phyloP scores from a whole-genome alignment of 2,329 filamentous ascomycete genomes.

The Elsinoe necatrix region DNA sequence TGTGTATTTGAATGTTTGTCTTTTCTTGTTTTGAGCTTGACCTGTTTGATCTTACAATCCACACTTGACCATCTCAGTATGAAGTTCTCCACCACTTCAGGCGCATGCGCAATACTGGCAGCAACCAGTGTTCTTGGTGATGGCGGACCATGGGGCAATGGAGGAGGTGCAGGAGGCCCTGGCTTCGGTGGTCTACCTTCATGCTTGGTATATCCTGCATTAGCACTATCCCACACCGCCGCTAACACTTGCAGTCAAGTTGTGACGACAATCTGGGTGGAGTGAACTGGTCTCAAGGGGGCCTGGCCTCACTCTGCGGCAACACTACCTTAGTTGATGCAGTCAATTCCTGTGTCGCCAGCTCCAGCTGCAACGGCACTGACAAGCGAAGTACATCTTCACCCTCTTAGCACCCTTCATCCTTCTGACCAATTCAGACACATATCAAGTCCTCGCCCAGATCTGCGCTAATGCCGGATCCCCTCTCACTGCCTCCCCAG shows the following conservation, averaged over 20 bases:
- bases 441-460: constrained; percentile 24
- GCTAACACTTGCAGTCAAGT: background rate
- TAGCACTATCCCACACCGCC: background rate
- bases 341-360: constrained; percentile 22
- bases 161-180: background rate
- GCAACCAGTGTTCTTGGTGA: background rate
- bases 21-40: background rate
- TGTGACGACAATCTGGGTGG: background rate
- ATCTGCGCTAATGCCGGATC: constrained; percentile 25
- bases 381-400: constrained; percentile 20
- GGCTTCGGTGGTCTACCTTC: background rate
- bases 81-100: background rate
- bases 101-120: background rate
- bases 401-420: background rate
- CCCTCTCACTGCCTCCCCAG: constrained; percentile 21
- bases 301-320: constrained; percentile 19
- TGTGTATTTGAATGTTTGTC: background rate
- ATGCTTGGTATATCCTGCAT: background rate
- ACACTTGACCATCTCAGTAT: background rate
- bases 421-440: constrained; percentile 6
- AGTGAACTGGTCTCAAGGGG: background rate
- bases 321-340: constrained; percentile 20
- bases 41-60: background rate
- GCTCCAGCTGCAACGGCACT: constrained; percentile 20
- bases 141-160: background rate